Evolutionary conservation across 257 asterid genomes (phyloP).

Genomic region (Misopates orontium): DNA sequence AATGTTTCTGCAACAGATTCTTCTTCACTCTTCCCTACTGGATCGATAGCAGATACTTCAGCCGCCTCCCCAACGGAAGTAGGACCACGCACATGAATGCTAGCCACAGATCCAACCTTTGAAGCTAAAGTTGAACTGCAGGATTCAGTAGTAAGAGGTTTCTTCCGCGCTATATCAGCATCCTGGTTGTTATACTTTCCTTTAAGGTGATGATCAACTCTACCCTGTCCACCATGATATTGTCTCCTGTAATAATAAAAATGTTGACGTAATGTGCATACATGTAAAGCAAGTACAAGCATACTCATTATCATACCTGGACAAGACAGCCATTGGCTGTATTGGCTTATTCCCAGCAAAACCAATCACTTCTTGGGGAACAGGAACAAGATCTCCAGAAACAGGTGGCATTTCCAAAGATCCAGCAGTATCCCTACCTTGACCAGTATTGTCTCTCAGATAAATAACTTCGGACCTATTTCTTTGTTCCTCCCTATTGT

Average conservation of each 20-base stretch:
- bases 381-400: conserved; percentile 37
- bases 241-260: conserved; percentile 53
- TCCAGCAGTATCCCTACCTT: conserved; percentile 35
- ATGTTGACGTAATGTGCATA: conserved; percentile 25
- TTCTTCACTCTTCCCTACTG: conserved; percentile 41
- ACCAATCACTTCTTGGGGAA: conserved; percentile 32
- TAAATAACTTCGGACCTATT: conserved; percentile 36
- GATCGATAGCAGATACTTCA: conserved; percentile 34
- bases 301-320: conserved; percentile 51
- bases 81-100: conserved; percentile 34
- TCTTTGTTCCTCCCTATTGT: conserved; percentile 44
- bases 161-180: conserved; percentile 63
- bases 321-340: conserved; percentile 42
- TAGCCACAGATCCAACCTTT: conserved; percentile 35
- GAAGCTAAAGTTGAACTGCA: conserved; percentile 31
- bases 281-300: not conserved
- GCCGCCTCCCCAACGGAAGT: conserved; percentile 42
- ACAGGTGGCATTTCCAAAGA: conserved; percentile 33
- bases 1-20: conserved; percentile 45
- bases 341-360: conserved; percentile 40
- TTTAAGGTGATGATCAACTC: conserved; percentile 55
- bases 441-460: conserved; percentile 29
- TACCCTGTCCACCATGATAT: conserved; percentile 52
- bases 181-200: conserved; percentile 51
- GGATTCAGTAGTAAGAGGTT: conserved; percentile 43